Evolutionary conservation across 2,329 filamentous ascomycete genomes (phyloP).

Genomic region (Fusarium duplospermum): DNA sequence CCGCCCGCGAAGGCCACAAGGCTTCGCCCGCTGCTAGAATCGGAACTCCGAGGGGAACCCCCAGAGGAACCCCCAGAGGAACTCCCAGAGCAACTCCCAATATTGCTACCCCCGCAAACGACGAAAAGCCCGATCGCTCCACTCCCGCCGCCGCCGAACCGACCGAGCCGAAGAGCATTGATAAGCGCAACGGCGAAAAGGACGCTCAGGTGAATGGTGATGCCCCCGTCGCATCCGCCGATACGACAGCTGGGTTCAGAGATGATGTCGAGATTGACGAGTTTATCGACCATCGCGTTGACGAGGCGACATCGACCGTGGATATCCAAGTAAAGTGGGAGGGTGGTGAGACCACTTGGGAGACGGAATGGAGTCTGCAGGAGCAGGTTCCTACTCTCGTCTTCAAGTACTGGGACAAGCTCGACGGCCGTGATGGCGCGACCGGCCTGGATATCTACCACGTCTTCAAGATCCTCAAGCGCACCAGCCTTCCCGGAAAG

Average conservation of each 20-base stretch:
- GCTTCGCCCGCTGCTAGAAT: slow-evolving; percentile 20
- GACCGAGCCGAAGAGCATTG: background rate
- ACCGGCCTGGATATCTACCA: slow-evolving; percentile 41
- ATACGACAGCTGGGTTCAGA: slow-evolving; percentile 12
- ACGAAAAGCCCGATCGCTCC: slow-evolving; percentile 6
- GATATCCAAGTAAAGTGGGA: slow-evolving; percentile 42
- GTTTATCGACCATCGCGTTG: slow-evolving; percentile 37
- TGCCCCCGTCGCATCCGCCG: background rate
- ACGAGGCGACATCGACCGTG: slow-evolving; percentile 37
- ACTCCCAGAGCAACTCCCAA: slow-evolving; percentile 13
- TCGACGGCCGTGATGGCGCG: slow-evolving; percentile 38
- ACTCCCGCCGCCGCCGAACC: background rate
- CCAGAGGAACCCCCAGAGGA: slow-evolving; percentile 4
- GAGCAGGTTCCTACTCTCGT: slow-evolving; percentile 41
- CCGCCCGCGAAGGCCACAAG: slow-evolving; percentile 21
- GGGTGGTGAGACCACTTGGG: slow-evolving; percentile 41
- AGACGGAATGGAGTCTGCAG: slow-evolving; percentile 44
- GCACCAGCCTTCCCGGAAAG: slow-evolving; percentile 23
- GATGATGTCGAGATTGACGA: slow-evolving; percentile 40
- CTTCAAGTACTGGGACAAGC: slow-evolving; percentile 43
- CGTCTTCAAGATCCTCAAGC: slow-evolving; percentile 44
- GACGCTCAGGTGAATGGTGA: slow-evolving; percentile 23
- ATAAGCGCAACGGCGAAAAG: slow-evolving; percentile 16
- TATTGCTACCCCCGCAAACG: slow-evolving; percentile 16
- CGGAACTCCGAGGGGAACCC: slow-evolving; percentile 19